phyloP scores from a whole-genome alignment of 2,329 filamentous ascomycete genomes.

The Curvularia sp. region DNA sequence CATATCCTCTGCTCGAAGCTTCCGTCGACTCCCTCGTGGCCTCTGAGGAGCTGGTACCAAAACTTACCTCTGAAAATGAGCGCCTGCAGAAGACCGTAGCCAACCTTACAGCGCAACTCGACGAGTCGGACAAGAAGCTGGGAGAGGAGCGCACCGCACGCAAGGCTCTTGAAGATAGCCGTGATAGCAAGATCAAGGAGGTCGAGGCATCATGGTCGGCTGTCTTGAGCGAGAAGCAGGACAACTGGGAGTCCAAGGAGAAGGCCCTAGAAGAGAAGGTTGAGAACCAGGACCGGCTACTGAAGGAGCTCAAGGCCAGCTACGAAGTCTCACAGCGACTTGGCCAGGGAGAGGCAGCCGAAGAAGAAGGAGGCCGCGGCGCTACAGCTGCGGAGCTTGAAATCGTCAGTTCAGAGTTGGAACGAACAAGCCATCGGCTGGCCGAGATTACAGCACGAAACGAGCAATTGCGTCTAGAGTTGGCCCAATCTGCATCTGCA shows the following conservation, averaged over 20 bases:
- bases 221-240: conserved; percentile 89
- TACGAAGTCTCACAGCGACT: conserved; percentile 95
- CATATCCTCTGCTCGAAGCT: conserved; percentile 93
- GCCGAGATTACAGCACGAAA: conserved; percentile 94
- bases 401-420: conserved; percentile 88
- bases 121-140: conserved; percentile 81
- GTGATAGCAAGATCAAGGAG: conserved; percentile 84
- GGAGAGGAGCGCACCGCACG: conserved; percentile 77
- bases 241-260: conserved; percentile 96
- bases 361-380: conserved; percentile 64
- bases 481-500: conserved; percentile 86
- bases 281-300: conserved; percentile 87
- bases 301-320: conserved; percentile 95
- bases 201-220: conserved; percentile 89
- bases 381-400: conserved; percentile 91
- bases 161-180: conserved; percentile 75
- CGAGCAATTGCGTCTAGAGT: conserved; percentile 87
- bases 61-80: conserved; percentile 85
- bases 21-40: conserved; percentile 93
- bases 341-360: conserved; percentile 71
- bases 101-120: conserved; percentile 78
- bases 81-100: conserved; percentile 81
- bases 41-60: conserved; percentile 90
- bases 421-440: conserved; percentile 83
- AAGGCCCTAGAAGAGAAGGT: conserved; percentile 89